These are phyloP conservation scores for Asclepias syriaca DNA, from an alignment of 257 asterid genomes.

Conservation along the genomic window DNA sequence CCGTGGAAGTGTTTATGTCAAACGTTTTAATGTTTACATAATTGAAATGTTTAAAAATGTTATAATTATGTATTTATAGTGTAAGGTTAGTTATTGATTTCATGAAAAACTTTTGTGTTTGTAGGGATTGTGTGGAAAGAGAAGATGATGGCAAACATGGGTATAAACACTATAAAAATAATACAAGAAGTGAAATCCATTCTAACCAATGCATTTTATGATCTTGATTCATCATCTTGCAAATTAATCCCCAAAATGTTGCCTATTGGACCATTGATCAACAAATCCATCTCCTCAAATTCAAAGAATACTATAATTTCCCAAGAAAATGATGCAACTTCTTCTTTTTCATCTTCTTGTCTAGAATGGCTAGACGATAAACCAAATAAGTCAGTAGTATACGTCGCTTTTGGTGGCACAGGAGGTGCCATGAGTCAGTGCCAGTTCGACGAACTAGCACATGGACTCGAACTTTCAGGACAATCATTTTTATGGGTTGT, in stretches of 20 bases:
- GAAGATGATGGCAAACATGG: neutral
- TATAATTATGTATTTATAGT: no score
- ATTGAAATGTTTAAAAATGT: no score
- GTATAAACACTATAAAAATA: neutral
- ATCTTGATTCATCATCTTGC: slow-evolving; percentile 31
- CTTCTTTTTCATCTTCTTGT: slow-evolving; percentile 11
- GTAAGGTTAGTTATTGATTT: no score
- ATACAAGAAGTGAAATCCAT: neutral
- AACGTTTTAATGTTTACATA: no score
- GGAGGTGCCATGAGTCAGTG: slow-evolving; percentile 28
- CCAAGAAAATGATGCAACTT: slow-evolving; percentile 21
- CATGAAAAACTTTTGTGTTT: neutral
- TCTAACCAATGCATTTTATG: slow-evolving; percentile 15
- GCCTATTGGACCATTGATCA: slow-evolving; percentile 30
- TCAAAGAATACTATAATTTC: slow-evolving; percentile 5
- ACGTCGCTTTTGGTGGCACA: slow-evolving; percentile 44
- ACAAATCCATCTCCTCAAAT: neutral
- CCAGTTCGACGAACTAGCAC: slow-evolving; percentile 37
- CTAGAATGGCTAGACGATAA: slow-evolving; percentile 34
- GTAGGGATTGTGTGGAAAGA: neutral
- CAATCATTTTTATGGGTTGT: slow-evolving; percentile 42
- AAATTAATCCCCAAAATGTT: slow-evolving; percentile 20
- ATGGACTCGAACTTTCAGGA: slow-evolving; percentile 40
- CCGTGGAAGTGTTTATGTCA: no score
- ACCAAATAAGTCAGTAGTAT: slow-evolving; percentile 27